Base-by-base conservation (phyloP, 805 yeast species). In the Alloascoidea africana region DNA sequence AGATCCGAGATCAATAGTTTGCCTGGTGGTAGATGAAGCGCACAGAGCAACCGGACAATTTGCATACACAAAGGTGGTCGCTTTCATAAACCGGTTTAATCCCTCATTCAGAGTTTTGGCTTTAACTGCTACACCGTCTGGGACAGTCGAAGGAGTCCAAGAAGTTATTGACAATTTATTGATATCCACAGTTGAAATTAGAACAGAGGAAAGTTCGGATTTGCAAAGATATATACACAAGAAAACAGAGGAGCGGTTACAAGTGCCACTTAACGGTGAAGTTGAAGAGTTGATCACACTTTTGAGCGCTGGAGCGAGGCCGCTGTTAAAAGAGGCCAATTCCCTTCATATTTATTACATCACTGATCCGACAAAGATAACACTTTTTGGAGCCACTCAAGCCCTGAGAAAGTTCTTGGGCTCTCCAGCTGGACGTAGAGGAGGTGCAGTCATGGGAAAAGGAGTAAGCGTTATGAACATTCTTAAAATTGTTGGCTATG, bases 101-200 rank as follows among this genome's bases (percentile, higher is more conserved):
- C 65, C 72, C 1, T 71, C 83, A 2, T 79, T 75, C 46, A 62
- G 98, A 34, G 62, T 87, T 0, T 55, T 91, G 37, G 97, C 95
- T 0, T 61, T 91, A 43, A 86, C 97, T 0, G 99, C 99, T 1
- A 91, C 99, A 0, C 99, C 99, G 0, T 91, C 96, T 0, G 65
- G 94, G 0, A 79, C 79, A 41, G 68, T 84, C 1, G 94, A 82
- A 41, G 83, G 89, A 2, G 93, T 93, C 0, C 96, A 93, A 54
- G 78, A 73, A 35, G 79, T 91, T 17, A 75, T 91, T 1, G 68
- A 71, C 39, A 84, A 83, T 47, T 58, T 91, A 41, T 56, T 58
- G 17, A 81, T 91, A 1, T 77, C 96, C 0, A 66, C 66, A 39
- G 75, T 86, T 33, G 96, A 89, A 52, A 73, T 87, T 15, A 63